A percentile compares a stretch with the other conserved stretches of the same genome.
These are phyloP conservation scores for Blastomyces parvus DNA, from an alignment of 2,329 filamentous ascomycete species.

Conservation along the genomic window DNA sequence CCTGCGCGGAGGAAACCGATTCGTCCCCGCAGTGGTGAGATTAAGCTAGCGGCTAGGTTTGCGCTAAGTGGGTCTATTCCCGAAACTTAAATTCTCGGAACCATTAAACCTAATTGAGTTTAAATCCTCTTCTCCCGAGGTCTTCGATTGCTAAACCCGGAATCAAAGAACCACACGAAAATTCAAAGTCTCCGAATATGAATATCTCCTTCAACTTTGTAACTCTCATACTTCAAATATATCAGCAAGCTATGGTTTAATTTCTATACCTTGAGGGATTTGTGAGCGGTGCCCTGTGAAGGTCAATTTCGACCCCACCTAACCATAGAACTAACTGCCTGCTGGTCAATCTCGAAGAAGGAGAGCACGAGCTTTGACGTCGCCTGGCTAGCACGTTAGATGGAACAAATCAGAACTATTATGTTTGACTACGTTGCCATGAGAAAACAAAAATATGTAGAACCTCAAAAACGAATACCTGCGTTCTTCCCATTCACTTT, in stretches of 20 bases:
- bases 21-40: not conserved
- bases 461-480: no score
- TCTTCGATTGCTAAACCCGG: not conserved
- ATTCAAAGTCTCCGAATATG: no score
- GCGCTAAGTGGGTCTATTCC: not conserved
- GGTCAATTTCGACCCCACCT: not conserved
- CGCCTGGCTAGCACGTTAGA: not conserved
- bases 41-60: not conserved
- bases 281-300: not conserved
- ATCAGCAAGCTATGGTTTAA: not conserved
- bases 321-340: not conserved
- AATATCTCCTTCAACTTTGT: no score
- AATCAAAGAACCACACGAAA: not conserved
- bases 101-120: not conserved
- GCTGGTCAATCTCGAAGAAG: not conserved
- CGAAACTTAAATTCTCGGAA: not conserved
- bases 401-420: not conserved
- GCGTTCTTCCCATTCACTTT: no score
- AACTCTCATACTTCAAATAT: no score
- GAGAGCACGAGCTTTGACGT: not conserved
- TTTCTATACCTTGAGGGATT: not conserved
- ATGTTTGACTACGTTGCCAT: no score
- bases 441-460: no score
- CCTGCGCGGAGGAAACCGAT: not conserved
- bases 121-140: not conserved